Base-by-base conservation (phyloP, 805 yeast species). In the Starmerella powellii region DNA sequence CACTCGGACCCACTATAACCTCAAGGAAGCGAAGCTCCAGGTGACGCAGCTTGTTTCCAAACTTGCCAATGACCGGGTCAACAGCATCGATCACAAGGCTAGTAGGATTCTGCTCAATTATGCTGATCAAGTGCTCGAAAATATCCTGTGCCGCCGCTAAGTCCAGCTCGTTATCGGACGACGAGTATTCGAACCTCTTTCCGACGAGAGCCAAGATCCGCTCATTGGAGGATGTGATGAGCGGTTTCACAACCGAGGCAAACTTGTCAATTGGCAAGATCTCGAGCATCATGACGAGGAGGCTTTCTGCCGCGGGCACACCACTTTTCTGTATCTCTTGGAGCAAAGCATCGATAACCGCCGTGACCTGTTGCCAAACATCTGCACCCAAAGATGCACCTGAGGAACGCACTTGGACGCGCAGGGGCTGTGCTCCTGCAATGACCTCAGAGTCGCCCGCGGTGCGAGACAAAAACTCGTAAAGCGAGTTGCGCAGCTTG, bases 241-340 rank as follows among this genome's bases (percentile, higher is more conserved):
- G 55, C 8, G 67, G 63, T 21, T 70, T 63, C 19, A 81, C 70
- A 1, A 94, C 74, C 15, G 68, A 65, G 23, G 80, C 78, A 58
- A 83, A 87, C 50, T 75, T 72, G 47, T 70, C 70, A 49, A 86
- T 72, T 24, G 97, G 95, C 40, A 88, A 65, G 47, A 85, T 65
- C 44, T 76, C 75, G 45, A 88, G 63, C 48, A 78, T 63, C 50
- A 73, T 73, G 27, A 76, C 73, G 49, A 88, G 66, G 38, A 83
- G 61, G 21, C 66, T 68, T 56, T 75, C 74, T 3, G 48, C 52
- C 2, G 48, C 50, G 11, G 47, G 44, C 10, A 32, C 15, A 6
- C 27, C 24, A 4, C 5, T 20, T 8, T 18, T 19, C 18, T 28
- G 31, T 61, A 28, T 62, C 65, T 13, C 59, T 59, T 26, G 56